A percentile compares a stretch with the other conserved stretches of the same genome.
Evolutionary conservation across 805 yeast species (phyloP).

Genomic region (Yarrowia sp.): DNA sequence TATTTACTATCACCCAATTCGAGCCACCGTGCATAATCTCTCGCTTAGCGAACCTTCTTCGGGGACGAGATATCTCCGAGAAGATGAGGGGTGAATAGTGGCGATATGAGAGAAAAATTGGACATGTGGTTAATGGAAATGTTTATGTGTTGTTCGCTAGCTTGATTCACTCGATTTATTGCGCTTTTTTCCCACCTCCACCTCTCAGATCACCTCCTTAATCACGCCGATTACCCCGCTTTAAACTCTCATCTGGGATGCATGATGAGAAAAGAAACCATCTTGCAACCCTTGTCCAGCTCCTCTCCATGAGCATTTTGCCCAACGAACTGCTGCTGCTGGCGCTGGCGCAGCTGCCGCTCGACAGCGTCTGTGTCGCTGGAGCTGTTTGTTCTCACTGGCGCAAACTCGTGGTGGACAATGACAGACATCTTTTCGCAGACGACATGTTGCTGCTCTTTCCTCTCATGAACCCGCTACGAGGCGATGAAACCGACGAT

Average conservation of each 20-base stretch:
- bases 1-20: not conserved
- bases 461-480: constrained; percentile 12
- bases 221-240: constrained; percentile 5
- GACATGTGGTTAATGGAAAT: too few relatives aligned
- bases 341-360: constrained; percentile 20
- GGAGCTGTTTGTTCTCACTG: constrained; percentile 2
- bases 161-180: too few relatives aligned
- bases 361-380: constrained; percentile 8
- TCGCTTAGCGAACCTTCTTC: constrained; percentile 12
- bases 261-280: not conserved
- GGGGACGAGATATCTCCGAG: too few relatives aligned
- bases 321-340: constrained; percentile 30
- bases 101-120: too few relatives aligned
- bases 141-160: too few relatives aligned
- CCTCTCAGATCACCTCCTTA: too few relatives aligned
- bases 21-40: constrained; percentile 14
- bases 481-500: not conserved
- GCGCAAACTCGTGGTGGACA: constrained; percentile 17
- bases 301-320: constrained; percentile 7
- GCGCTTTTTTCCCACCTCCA: too few relatives aligned
- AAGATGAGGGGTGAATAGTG: too few relatives aligned
- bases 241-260: constrained; percentile 16
- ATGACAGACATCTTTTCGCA: constrained; percentile 2
- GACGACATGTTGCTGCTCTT: constrained; percentile 7
- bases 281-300: not conserved